Percentiles rank a stretch among this genome's conserved stretches.
Evolutionary conservation across 495 filamentous ascomycete species (phyloP).

Genomic region (Trichoderma orchidacearum): DNA sequence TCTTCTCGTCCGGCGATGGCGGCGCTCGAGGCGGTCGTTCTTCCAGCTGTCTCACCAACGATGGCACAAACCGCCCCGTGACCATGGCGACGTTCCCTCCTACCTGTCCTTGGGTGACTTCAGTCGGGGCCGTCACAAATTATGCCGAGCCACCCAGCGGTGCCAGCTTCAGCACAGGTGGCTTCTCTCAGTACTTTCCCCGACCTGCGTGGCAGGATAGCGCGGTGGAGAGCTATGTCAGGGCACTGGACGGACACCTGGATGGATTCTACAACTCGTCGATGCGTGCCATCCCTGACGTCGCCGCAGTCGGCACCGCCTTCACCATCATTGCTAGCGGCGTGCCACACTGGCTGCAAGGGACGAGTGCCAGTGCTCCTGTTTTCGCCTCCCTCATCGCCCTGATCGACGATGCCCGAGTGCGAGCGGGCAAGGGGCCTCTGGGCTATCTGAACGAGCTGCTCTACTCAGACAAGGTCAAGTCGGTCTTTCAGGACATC

Average conservation of each 20-base stretch:
- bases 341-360: constrained; percentile 16
- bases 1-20: constrained; percentile 63
- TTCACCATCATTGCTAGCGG: constrained; percentile 23
- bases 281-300: constrained; percentile 64
- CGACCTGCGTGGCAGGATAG: constrained; percentile 51
- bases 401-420: constrained; percentile 23
- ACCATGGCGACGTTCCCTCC: constrained; percentile 63
- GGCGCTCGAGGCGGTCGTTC: constrained; percentile 41
- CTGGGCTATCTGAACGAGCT: constrained; percentile 25
- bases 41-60: constrained; percentile 47
- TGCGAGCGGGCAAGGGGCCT: constrained; percentile 21
- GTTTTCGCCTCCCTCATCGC: constrained; percentile 26
- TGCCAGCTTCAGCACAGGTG: constrained; percentile 47
- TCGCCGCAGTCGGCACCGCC: constrained; percentile 28
- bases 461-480: constrained; percentile 17
- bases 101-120: constrained; percentile 69
- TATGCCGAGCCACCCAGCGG: constrained; percentile 41
- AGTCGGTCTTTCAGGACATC: constrained; percentile 17
- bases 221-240: constrained; percentile 42
- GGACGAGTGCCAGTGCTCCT: constrained; percentile 26
- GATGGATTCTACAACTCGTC: constrained; percentile 37
- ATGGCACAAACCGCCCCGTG: constrained; percentile 43
- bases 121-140: constrained; percentile 56
- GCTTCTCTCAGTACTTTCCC: constrained; percentile 58
- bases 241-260: constrained; percentile 27